Evolutionary conservation across 1,139 yeast genomes (phyloP), one percentile per base, ranked within the genome.

Genomic region (Pneumocystis murina): DNA sequence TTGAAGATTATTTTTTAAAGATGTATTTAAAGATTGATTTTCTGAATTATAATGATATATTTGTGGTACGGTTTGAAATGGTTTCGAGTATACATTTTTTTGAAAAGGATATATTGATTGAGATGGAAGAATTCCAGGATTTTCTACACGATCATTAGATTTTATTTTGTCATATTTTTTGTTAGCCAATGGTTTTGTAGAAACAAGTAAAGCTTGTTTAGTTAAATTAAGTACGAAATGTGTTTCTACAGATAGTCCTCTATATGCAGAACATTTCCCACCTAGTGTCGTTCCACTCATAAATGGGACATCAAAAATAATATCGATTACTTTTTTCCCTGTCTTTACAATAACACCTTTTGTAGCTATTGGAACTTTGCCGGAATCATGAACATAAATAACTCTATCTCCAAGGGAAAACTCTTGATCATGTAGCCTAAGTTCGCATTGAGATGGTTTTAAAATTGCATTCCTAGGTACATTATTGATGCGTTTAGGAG

Each of bases 301-400:
- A 68, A 92, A 79, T 61, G 91, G 88, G 63, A 79, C 76, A 72
- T 94, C 99, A 78, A 92, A 94, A 59, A 92, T 75, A 62, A 94
- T 84, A 68, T 87, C 91, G 67, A 87, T 76, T 5, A 66, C 39
- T 39, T 78, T 72, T 0, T 82, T 78, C 60, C 82, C 82, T 68
- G 87, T 84, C 4, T 92, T 90, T 63, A 87, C 86, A 64, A 92
- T 95, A 0, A 97, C 90, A 72, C 99, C 99, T 70, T 87, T 86
- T 30, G 90, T 81, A 71, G 86, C 88, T 65, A 85, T 76, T 43
- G 97, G 96, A 17, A 91, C 96, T 71, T 89, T 90, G 65, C 97
- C 97, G 54, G 87, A 84, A 70, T 85, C 89, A 71, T 87, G 86
- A 33, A 90, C 87, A 70, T 88, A 90, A 41, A 87, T 82, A 55